Percentiles rank a stretch among this genome's conserved stretches.
These are phyloP conservation scores for Camelina hispida DNA, from an alignment of 345 rosid genomes.

Conservation along the genomic window DNA sequence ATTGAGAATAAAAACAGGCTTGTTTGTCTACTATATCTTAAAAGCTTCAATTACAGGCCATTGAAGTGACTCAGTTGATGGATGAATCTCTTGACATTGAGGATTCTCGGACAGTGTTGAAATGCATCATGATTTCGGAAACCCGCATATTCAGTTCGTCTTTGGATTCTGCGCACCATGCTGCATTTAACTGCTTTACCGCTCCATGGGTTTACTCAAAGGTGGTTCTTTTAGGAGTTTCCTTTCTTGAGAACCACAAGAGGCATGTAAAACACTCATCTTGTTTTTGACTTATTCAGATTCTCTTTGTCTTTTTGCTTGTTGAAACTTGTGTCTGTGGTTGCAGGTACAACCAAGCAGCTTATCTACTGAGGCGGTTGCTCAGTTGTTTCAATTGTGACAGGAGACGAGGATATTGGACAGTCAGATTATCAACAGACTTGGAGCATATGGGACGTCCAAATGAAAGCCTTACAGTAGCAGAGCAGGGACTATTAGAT, in stretches of 20 bases:
- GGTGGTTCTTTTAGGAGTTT: slow-evolving; percentile 78
- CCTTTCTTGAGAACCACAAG: slow-evolving; percentile 77
- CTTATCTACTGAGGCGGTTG: slow-evolving; percentile 59
- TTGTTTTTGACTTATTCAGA: neutral
- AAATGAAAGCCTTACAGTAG: slow-evolving; percentile 77
- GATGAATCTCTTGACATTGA: slow-evolving; percentile 81
- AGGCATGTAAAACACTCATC: slow-evolving; percentile 58
- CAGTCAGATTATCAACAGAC: slow-evolving; percentile 82
- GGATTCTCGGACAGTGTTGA: slow-evolving; percentile 54
- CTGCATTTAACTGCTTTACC: slow-evolving; percentile 58
- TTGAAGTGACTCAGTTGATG: slow-evolving; percentile 90
- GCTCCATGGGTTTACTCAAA: slow-evolving; percentile 88
- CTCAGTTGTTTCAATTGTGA: slow-evolving; percentile 68
- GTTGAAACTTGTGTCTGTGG: slow-evolving; percentile 33
- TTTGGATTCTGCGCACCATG: slow-evolving; percentile 37
- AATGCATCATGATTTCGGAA: slow-evolving; percentile 71
- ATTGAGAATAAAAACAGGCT: neutral
- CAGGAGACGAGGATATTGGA: slow-evolving; percentile 94
- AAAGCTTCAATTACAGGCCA: slow-evolving; percentile 62
- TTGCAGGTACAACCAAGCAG: slow-evolving; percentile 70
- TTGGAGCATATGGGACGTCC: slow-evolving; percentile 77
- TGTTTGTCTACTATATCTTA: slow-evolving; percentile 28
- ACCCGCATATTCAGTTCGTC: slow-evolving; percentile 53
- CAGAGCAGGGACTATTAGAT: slow-evolving; percentile 80
- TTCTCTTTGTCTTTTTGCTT: neutral